A percentile compares a stretch with the other conserved stretches of the same genome.
phyloP scores from a whole-genome alignment of 2,329 filamentous ascomycete genomes.

The Diaporthe sp. region DNA sequence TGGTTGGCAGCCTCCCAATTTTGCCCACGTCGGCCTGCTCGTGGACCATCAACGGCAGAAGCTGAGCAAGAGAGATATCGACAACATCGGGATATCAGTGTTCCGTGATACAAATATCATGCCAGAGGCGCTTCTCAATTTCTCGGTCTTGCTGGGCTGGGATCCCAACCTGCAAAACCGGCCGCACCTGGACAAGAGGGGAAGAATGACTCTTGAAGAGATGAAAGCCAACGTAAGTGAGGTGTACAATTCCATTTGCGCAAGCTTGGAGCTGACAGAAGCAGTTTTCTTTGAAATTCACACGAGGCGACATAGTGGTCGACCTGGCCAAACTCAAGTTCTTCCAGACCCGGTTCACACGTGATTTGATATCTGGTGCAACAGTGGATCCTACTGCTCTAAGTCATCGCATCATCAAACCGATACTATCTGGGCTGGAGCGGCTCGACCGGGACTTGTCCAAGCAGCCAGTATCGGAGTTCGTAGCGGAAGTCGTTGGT shows the following conservation, averaged over 20 bases:
- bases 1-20: slow-evolving; percentile 77
- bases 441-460: slow-evolving; percentile 21
- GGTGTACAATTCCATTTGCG: slow-evolving; percentile 34
- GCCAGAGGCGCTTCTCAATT: slow-evolving; percentile 74
- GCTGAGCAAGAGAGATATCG: slow-evolving; percentile 84
- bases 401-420: slow-evolving; percentile 32
- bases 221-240: slow-evolving; percentile 74
- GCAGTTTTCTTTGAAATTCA: slow-evolving; percentile 88
- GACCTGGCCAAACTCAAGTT: slow-evolving; percentile 82
- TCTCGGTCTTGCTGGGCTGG: slow-evolving; percentile 88
- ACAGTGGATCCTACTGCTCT: slow-evolving; percentile 15
- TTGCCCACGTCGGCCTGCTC: slow-evolving; percentile 83
- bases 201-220: slow-evolving; percentile 77
- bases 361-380: slow-evolving; percentile 26
- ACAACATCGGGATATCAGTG: slow-evolving; percentile 57
- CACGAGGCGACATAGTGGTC: slow-evolving; percentile 88
- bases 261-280: slow-evolving; percentile 39
- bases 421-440: slow-evolving; percentile 37
- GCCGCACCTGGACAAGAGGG: slow-evolving; percentile 57
- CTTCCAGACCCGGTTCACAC: slow-evolving; percentile 64
- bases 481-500: not conserved
- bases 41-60: slow-evolving; percentile 77
- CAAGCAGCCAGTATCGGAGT: not conserved
- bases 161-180: slow-evolving; percentile 64
- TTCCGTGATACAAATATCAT: slow-evolving; percentile 60